Percentiles rank a stretch among this genome's conserved stretches.
Evolutionary conservation across 164 flowering plant species (phyloP).

Genomic region (Echeveria elegans): DNA sequence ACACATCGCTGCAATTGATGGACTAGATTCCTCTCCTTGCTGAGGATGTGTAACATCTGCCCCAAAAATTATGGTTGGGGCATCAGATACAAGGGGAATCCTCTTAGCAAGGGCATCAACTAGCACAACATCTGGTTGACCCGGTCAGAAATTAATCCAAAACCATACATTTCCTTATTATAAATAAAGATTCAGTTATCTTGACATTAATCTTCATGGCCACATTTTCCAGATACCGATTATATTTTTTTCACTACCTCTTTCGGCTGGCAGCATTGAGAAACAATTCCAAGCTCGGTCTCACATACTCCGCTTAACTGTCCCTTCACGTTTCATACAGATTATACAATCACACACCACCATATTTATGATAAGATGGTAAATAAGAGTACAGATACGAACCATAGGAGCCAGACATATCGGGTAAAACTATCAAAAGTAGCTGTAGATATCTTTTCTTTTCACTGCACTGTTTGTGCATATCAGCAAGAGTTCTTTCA

Average conservation of each 20-base stretch:
- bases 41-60: constrained; percentile 47
- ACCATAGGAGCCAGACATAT: constrained; percentile 65
- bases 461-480: constrained; percentile 18
- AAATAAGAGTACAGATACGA: constrained; percentile 7
- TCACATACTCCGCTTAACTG: constrained; percentile 51
- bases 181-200: constrained; percentile 9
- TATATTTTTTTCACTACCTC: constrained; percentile 27
- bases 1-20: constrained; percentile 41
- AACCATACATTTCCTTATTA: no score
- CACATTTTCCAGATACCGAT: constrained; percentile 50
- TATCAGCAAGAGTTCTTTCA: constrained; percentile 34
- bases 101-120: constrained; percentile 18
- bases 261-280: constrained; percentile 52
- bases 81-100: constrained; percentile 23
- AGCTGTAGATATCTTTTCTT: constrained; percentile 38
- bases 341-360: no score
- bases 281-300: constrained; percentile 58
- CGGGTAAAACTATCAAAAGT: constrained; percentile 69
- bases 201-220: constrained; percentile 47
- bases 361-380: no score
- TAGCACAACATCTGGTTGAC: constrained; percentile 32
- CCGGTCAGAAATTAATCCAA: constrained; percentile 5
- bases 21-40: constrained; percentile 40
- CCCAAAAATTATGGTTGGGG: constrained; percentile 42
- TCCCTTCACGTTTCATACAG: constrained; percentile 21